Evolutionary conservation across 2,329 filamentous ascomycete species (phyloP).

Genomic region (Cytospora schulzeri): DNA sequence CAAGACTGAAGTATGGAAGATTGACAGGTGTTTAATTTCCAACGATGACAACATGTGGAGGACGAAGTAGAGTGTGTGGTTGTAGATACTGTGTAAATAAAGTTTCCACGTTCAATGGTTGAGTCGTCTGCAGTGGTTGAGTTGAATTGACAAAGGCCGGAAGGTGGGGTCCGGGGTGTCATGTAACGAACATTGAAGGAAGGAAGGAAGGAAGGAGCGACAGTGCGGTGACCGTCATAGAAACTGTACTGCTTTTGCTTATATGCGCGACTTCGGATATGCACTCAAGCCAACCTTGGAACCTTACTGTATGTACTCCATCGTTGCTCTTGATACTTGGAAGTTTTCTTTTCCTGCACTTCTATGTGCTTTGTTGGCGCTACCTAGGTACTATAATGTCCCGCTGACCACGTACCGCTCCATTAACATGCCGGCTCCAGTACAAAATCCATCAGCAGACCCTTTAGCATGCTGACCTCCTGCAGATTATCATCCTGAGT

Average conservation of each 20-base stretch:
- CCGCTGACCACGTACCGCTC: constrained; percentile 15
- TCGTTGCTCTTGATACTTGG: no score
- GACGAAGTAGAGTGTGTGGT: no score
- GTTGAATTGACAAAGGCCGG: neutral
- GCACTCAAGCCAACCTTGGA: neutral
- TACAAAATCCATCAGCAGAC: constrained; percentile 21
- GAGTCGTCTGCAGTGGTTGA: neutral
- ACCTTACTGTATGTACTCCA: no score
- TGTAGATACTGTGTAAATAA: no score
- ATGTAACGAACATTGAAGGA: neutral
- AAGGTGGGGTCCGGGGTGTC: neutral
- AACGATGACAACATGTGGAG: no score
- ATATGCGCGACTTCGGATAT: neutral
- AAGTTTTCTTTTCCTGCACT: no score
- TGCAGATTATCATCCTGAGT: constrained; percentile 13
- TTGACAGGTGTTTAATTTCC: no score
- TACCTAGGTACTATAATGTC: neutral
- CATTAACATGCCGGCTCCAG: constrained; percentile 2
- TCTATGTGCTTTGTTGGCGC: neutral
- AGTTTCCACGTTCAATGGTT: no score
- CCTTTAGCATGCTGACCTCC: constrained; percentile 19
- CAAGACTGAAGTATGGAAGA: neutral
- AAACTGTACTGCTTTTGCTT: neutral
- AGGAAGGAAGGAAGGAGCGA: neutral
- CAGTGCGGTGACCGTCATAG: neutral